Evolutionary conservation across 805 yeast species (phyloP), one percentile per base, ranked within the genome.

Genomic region (Suhomyces sp.): DNA sequence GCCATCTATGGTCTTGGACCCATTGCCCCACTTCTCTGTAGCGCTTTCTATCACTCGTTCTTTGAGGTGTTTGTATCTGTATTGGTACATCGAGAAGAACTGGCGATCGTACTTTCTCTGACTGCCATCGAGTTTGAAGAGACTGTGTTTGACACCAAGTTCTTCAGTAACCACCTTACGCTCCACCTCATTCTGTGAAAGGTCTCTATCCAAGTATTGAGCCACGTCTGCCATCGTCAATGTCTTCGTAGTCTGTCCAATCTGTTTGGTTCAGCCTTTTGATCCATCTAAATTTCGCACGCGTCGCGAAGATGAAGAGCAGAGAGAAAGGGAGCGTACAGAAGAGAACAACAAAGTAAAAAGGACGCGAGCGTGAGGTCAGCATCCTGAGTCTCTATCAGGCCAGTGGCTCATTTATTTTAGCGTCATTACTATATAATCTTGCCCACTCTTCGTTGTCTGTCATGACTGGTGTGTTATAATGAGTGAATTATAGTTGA

Each of bases 11-110:
- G 57, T 63, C 47, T 62, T 64, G 19, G 64, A 59, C 5, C 76
- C 82, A 31, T 77, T 66, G 38, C 83, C 82, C 92, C 93, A 87
- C 58, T 80, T 79, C 31, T 58, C 46, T 33, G 59, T 44, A 4
- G 79, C 79, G 44, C 63, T 65, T 6, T 52, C 53, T 46, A 64
- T 63, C 12, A 73, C 71, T 66, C 79, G 62, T 6, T 61, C 59
- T 51, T 68, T 70, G 46, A 75, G 62, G 50, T 56, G 57, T 23
- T 63, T 57, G 36, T 74, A 64, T 42, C 81, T 59, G 53, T 74
- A 67, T 54, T 72, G 77, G 62, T 77, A 77, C 77, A 77, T 69
- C 46, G 76, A 63, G 57, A 60, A 74, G 62, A 72, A 77, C 61
- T 77, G 81, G 24, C 66, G 64, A 31, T 67, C 66, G 55, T 74